Evolutionary conservation across 2,329 filamentous ascomycete genomes (phyloP).

Genomic region (Clonostachys sp.): DNA sequence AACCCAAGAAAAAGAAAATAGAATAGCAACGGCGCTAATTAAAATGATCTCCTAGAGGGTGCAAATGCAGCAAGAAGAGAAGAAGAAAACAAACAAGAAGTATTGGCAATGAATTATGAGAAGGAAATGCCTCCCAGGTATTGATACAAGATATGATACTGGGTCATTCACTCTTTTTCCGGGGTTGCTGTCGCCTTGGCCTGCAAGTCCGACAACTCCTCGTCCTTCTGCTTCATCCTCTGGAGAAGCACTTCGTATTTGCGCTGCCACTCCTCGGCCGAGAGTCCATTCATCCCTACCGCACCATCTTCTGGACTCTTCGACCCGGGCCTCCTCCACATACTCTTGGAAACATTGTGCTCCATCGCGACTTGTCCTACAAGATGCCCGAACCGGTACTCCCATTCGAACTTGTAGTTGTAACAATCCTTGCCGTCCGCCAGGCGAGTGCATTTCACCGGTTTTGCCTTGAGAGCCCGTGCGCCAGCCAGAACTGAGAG

Average conservation of each 20-base stretch:
- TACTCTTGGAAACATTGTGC: slow-evolving; percentile 36
- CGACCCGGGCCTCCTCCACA: slow-evolving; percentile 26
- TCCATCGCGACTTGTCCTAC: slow-evolving; percentile 48
- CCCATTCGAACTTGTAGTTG: slow-evolving; percentile 49
- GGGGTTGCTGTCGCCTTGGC: slow-evolving; percentile 21
- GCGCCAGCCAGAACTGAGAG: slow-evolving; percentile 52
- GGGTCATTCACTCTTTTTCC: slow-evolving; percentile 9
- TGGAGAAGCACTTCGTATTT: slow-evolving; percentile 55
- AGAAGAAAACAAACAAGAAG: not conserved
- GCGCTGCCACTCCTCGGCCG: slow-evolving; percentile 40
- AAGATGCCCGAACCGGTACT: slow-evolving; percentile 48
- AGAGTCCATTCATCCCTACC: slow-evolving; percentile 9
- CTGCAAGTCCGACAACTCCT: slow-evolving; percentile 39
- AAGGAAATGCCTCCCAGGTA: too few relatives aligned
- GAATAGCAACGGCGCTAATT: too few relatives aligned
- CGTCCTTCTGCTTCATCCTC: slow-evolving; percentile 54
- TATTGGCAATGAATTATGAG: not conserved
- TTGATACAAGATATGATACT: too few relatives aligned
- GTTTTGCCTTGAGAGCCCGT: slow-evolving; percentile 38
- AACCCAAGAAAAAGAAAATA: too few relatives aligned
- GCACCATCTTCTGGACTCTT: slow-evolving; percentile 3
- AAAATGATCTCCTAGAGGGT: too few relatives aligned
- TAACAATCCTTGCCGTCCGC: slow-evolving; percentile 34
- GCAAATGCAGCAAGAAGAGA: too few relatives aligned
- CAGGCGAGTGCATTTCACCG: slow-evolving; percentile 33